These are phyloP conservation scores for Austroboletus eburneus DNA, from an alignment of 768 basidiomycete species.

Conservation along the genomic window DNA sequence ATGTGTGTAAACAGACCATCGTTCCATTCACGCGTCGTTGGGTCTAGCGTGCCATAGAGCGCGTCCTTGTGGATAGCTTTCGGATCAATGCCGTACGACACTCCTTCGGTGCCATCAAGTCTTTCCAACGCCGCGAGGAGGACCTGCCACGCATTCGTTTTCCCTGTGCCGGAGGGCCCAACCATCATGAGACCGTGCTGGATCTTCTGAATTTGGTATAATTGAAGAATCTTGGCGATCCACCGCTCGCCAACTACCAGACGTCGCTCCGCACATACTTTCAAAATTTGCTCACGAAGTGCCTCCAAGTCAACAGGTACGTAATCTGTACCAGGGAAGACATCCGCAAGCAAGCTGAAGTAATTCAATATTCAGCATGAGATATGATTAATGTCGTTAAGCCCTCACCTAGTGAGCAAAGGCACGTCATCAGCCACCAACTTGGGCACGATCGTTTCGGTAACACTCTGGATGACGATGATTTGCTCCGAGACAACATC, in stretches of 20 bases:
- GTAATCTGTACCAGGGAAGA: constrained; percentile 95
- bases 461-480: constrained; percentile 96
- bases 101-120: constrained; percentile 87
- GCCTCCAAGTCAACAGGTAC: constrained; percentile 83
- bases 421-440: constrained; percentile 96
- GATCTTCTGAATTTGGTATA: constrained; percentile 99
- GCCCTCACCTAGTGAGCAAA: constrained; percentile 76
- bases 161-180: constrained; percentile 93
- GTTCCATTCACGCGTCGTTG: constrained; percentile 98
- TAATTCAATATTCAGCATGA: neutral
- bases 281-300: constrained; percentile 78
- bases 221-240: constrained; percentile 93
- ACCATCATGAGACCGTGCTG: constrained; percentile 99
- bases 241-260: constrained; percentile 85
- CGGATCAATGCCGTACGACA: constrained; percentile 95
- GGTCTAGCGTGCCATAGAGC: constrained; percentile 94
- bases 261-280: constrained; percentile 82
- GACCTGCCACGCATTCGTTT: constrained; percentile 96
- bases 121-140: constrained; percentile 86
- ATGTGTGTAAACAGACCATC: constrained; percentile 98
- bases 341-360: constrained; percentile 82
- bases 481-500: constrained; percentile 85
- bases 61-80: constrained; percentile 99
- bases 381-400: neutral
- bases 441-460: constrained; percentile 98